Base-by-base conservation (phyloP, 1,284 basidiomycete species). In the Fistulina hepatica region DNA sequence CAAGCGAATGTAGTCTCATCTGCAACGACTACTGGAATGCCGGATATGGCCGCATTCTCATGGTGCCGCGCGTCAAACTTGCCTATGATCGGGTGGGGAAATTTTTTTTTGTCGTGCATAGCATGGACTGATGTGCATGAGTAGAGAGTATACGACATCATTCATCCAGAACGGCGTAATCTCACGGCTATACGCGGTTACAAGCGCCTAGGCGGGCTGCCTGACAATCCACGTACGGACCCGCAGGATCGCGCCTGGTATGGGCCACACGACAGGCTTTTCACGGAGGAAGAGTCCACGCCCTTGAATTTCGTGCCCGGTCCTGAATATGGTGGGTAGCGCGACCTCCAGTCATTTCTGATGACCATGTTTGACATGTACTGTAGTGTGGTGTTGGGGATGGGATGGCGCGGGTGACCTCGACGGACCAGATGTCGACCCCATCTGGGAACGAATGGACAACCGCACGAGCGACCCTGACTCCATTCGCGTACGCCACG, bases 371-470 rank as follows among this genome's bases (percentile, higher is more conserved):
- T n/a, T n/a, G n/a, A n/a, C n/a, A n/a, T n/a, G n/a, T n/a, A n/a
- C 21, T 37, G 15, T 54, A 92, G 91, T 94, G 6, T 95, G 91
- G 91, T 95, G 91, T 56, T 95, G 92, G 92, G 92, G 92, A 16
- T 97, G 92, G 92, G 92, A 97, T 54, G 92, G 92, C 24, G 92
- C 92, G 3, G 92, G 92, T 32, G 92, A 95, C 55, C 69, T 97
- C 17, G 92, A 94, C 46, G 91, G 89, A 31, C 90, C 89, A 0
- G 89, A 91, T 52, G 88, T 95, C 4, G 92, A 95, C 52, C 92
- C 92, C 6, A 83, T 97, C 45, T 97, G 92, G 92, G 92, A 95
- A 57, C 53, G 58, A 21, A 83, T 84, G 76, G 69, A 84, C 13
- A 76, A 82, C 48, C n/a, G n/a, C n/a, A n/a, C n/a, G n/a, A n/a